These are phyloP conservation scores for Astragalus membranaceus DNA, from an alignment of 306 rosid genomes.

Conservation along the genomic window DNA sequence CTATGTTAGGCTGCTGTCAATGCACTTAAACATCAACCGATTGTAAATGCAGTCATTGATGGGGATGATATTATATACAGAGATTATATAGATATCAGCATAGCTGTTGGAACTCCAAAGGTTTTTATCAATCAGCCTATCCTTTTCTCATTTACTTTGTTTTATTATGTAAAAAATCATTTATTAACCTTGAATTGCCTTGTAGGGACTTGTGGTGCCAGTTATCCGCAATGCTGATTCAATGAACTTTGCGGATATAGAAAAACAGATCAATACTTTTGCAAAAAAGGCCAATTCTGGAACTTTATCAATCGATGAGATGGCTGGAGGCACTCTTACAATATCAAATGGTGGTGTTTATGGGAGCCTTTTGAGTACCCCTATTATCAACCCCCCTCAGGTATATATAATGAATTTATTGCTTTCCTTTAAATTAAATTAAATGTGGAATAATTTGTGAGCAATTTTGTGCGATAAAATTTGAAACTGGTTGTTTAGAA, in stretches of 20 bases:
- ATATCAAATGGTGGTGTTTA: conserved; percentile 87
- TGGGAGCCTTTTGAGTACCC: conserved; percentile 82
- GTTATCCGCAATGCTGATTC: conserved; percentile 64
- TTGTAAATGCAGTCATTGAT: conserved; percentile 80
- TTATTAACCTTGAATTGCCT: too few relatives aligned
- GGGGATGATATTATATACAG: conserved; percentile 82
- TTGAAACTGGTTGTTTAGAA: not conserved
- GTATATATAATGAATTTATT: conserved; percentile 11
- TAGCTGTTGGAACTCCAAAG: conserved; percentile 83
- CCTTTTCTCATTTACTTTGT: conserved; percentile 6
- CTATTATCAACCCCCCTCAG: conserved; percentile 88
- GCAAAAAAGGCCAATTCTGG: conserved; percentile 81
- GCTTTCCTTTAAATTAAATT: too few relatives aligned
- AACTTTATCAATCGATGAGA: conserved; percentile 70
- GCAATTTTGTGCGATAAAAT: not conserved
- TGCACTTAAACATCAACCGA: conserved; percentile 77
- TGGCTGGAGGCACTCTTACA: conserved; percentile 86
- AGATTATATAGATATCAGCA: conserved; percentile 72
- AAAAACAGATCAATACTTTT: conserved; percentile 66
- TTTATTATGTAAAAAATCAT: not conserved
- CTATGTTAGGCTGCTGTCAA: conserved; percentile 67
- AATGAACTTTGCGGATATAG: conserved; percentile 76
- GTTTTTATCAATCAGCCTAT: conserved; percentile 26
- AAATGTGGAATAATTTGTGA: not conserved
- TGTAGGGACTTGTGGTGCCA: conserved; percentile 72